Base-by-base conservation (phyloP, 2,329 filamentous ascomycete species). In the Aspergillus sp. region DNA sequence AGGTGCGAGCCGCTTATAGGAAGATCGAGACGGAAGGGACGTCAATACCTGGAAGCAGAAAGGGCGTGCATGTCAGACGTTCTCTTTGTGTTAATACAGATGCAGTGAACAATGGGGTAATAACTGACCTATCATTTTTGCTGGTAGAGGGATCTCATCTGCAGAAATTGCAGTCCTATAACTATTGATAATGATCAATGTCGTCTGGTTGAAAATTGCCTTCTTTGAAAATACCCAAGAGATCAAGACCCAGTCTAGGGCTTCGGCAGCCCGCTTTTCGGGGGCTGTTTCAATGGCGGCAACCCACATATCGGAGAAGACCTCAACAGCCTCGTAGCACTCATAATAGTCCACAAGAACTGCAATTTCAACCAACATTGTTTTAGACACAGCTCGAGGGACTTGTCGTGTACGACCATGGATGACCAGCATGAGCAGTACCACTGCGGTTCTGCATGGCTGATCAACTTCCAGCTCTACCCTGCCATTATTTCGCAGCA, bases 301-400 rank as follows among this genome's bases (percentile, higher is more conserved):
- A 15, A 63, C 55, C 66, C 66, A 69, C 15, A 55, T 53, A 24
- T 59, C 47, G 4, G 49, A 24, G 24, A 64, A 58, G 3, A 63
- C 30, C 17, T 59, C 53, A 4, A 63, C 52, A 15, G 44, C 60
- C 39, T 66, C 62, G 20, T 59, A 54, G 42, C 63, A 65, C 3
- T 61, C 34, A 20, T 64, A 66, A n/a, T 66, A 66, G 41, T 68
- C 66, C 1, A 61, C 56, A 11, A 68, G 43, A 2, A 57, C 12
- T 3, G 64, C 59, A 6, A 66, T 30, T 20, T 67, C 51, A 0
- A 39, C 51, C 17, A 64, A 11, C 4, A 12, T 18, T 0, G 48
- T 12, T 2, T 22, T 12, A 2, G 43, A 26, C 2, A 55, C 6
- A 17, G 48, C 17, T 7, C 47, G 48, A 0, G 63, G 63, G 3